Conservation (phyloP, 2,329 filamentous ascomycete species). For the Neofusicoccum umdonicola region DNA sequence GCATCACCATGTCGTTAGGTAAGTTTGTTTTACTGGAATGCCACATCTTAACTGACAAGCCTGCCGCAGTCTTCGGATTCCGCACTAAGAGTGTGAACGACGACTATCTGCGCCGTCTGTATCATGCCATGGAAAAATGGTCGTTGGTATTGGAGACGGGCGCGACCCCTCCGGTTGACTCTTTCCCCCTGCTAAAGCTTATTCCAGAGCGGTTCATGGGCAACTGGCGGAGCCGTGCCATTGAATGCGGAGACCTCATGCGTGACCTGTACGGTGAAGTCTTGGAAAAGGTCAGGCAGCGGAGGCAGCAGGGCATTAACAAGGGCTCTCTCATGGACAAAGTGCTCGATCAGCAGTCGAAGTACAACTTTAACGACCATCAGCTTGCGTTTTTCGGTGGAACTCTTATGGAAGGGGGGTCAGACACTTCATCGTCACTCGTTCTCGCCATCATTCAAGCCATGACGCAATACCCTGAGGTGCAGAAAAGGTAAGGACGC, state of each 20-base stretch:
- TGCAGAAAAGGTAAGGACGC: slow-evolving; percentile 22
- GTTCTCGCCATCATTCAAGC: slow-evolving; percentile 36
- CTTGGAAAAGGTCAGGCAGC: slow-evolving; percentile 21
- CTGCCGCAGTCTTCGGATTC: background rate
- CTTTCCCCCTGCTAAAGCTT: slow-evolving; percentile 41
- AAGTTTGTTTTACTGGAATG: background rate
- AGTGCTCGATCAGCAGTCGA: slow-evolving; percentile 22
- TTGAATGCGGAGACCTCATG: slow-evolving; percentile 18
- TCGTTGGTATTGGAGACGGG: slow-evolving; percentile 45
- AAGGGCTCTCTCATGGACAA: slow-evolving; percentile 27
- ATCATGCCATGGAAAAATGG: slow-evolving; percentile 43
- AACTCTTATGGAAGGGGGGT: slow-evolving; percentile 36
- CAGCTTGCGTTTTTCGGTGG: slow-evolving; percentile 39
- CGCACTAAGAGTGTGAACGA: background rate
- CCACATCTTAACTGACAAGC: background rate
- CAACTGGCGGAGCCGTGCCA: slow-evolving; percentile 20
- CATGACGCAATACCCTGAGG: slow-evolving; percentile 28
- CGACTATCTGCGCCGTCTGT: slow-evolving; percentile 39
- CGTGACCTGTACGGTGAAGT: slow-evolving; percentile 23
- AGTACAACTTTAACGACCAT: background rate
- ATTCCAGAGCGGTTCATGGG: slow-evolving; percentile 33
- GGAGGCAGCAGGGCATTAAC: slow-evolving; percentile 23
- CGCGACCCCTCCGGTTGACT: slow-evolving; percentile 48
- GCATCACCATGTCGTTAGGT: slow-evolving; percentile 36
- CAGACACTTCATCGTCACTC: slow-evolving; percentile 36